These are phyloP conservation scores for Haematococcus lacustris DNA, from an alignment of 139 green algal genomes.

Conservation along the genomic window DNA sequence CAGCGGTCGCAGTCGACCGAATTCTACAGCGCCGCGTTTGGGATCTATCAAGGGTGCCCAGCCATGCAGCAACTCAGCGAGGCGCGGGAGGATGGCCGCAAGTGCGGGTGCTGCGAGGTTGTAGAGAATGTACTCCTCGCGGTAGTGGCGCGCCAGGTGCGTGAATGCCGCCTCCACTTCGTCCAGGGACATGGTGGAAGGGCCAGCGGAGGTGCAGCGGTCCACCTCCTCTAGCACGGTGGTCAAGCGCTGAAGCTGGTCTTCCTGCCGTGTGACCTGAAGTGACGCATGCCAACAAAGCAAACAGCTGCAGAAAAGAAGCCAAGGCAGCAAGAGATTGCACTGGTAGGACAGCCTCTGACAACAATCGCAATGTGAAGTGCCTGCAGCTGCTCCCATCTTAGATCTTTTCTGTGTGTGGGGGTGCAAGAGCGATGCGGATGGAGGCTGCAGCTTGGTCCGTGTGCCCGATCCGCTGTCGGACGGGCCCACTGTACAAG, in stretches of 20 bases:
- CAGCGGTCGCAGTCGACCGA: constrained; percentile 56
- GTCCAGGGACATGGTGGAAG: constrained; percentile 9
- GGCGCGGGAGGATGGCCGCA: constrained; percentile 42
- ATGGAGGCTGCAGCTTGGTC: too few relatives aligned
- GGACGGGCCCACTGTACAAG: too few relatives aligned
- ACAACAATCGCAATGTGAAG: too few relatives aligned
- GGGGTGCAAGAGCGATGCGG: too few relatives aligned
- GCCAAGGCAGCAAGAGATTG: too few relatives aligned
- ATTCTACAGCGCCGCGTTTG: constrained; percentile 22
- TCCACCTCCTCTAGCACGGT: not conserved
- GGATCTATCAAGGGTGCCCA: constrained; percentile 63
- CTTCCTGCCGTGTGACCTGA: too few relatives aligned
- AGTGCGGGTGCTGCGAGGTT: constrained; percentile 64
- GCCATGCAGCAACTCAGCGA: constrained; percentile 13
- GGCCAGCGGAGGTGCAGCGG: not conserved
- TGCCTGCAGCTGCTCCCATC: too few relatives aligned
- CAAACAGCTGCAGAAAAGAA: too few relatives aligned
- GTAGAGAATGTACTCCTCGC: constrained; percentile 83
- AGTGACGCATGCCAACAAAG: too few relatives aligned
- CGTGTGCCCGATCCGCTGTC: too few relatives aligned
- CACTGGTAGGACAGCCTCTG: too few relatives aligned
- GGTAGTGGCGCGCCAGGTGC: constrained; percentile 33
- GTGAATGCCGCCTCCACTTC: constrained; percentile 44
- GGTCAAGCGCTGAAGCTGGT: not conserved
- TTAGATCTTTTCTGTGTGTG: too few relatives aligned